A percentile compares a stretch with the other conserved stretches of the same genome.
Conservation (phyloP, 2,329 filamentous ascomycete genomes). For the Polytolypa hystricis region DNA sequence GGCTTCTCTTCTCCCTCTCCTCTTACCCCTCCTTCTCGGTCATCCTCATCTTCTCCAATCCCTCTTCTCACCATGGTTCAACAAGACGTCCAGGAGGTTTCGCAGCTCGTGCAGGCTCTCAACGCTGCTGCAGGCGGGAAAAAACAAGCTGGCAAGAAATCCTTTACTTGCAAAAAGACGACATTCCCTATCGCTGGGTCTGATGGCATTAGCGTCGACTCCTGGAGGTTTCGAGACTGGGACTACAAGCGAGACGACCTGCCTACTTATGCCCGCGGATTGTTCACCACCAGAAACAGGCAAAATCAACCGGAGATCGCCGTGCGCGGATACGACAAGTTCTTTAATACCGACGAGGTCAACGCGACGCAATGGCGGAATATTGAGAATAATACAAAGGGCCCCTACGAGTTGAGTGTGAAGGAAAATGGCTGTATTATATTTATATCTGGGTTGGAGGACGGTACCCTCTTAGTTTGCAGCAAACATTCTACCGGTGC, state of each 20-base stretch:
- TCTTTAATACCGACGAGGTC: constrained; percentile 89
- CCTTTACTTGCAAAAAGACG: constrained; percentile 68
- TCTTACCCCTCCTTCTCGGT: background rate
- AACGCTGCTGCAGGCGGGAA: constrained; percentile 45
- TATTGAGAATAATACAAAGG: constrained; percentile 62
- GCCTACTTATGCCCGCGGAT: constrained; percentile 82
- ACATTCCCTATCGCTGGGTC: constrained; percentile 59
- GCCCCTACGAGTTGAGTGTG: constrained; percentile 88
- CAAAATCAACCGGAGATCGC: constrained; percentile 64
- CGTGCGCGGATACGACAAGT: constrained; percentile 92
- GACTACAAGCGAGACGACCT: constrained; percentile 84
- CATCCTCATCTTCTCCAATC: background rate
- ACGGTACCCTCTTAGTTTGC: constrained; percentile 85
- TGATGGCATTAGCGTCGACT: constrained; percentile 61
- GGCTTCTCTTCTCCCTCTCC: constrained; percentile 1
- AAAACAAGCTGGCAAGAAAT: constrained; percentile 40
- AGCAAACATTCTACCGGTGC: constrained; percentile 94
- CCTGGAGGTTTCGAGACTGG: constrained; percentile 90
- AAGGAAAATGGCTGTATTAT: constrained; percentile 99
- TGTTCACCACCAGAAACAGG: constrained; percentile 71
- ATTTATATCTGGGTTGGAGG: constrained; percentile 84
- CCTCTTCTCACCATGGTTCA: constrained; percentile 39
- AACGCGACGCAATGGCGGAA: constrained; percentile 69
- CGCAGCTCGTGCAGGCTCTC: constrained; percentile 53
- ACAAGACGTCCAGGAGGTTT: constrained; percentile 60